phyloP scores from a whole-genome alignment of 164 flowering plant genomes.

The Chloranthus sessilifolius region DNA sequence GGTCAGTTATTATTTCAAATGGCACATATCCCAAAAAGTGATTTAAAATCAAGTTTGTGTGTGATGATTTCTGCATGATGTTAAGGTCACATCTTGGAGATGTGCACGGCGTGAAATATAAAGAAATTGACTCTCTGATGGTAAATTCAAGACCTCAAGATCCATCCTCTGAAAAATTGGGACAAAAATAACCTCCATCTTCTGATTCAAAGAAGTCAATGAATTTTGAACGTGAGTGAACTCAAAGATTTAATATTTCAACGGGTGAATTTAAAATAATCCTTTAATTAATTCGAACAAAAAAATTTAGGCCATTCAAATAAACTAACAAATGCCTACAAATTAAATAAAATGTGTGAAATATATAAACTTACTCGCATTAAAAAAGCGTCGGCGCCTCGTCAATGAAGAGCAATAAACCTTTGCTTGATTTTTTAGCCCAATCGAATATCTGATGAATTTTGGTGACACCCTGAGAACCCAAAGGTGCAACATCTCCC shows the following conservation, averaged over 20 bases:
- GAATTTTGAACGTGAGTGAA: too few relatives aligned
- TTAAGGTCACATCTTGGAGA: too few relatives aligned
- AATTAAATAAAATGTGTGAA: background rate
- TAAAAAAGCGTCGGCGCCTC: conserved; percentile 94
- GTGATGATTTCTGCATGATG: background rate
- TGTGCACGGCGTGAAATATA: background rate
- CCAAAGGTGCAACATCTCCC: conserved; percentile 98
- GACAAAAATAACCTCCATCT: too few relatives aligned
- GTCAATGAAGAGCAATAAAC: conserved; percentile 91
- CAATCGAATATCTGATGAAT: conserved; percentile 97
- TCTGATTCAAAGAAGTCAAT: too few relatives aligned
- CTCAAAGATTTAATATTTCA: too few relatives aligned
- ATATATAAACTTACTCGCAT: conserved; percentile 77
- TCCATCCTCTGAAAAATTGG: too few relatives aligned
- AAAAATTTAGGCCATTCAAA: background rate
- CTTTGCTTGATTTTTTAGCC: conserved; percentile 82
- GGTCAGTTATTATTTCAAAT: too few relatives aligned
- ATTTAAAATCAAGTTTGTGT: too few relatives aligned
- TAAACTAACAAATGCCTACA: background rate
- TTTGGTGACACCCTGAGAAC: conserved; percentile 95
- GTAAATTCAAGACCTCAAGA: too few relatives aligned
- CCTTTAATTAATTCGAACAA: background rate
- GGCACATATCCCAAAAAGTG: too few relatives aligned
- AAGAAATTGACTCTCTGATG: too few relatives aligned
- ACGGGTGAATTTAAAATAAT: background rate